Evolutionary conservation across 2,329 filamentous ascomycete species (phyloP), one percentile per base, ranked within the genome.

Genomic region (Cordyceps tenuipes): DNA sequence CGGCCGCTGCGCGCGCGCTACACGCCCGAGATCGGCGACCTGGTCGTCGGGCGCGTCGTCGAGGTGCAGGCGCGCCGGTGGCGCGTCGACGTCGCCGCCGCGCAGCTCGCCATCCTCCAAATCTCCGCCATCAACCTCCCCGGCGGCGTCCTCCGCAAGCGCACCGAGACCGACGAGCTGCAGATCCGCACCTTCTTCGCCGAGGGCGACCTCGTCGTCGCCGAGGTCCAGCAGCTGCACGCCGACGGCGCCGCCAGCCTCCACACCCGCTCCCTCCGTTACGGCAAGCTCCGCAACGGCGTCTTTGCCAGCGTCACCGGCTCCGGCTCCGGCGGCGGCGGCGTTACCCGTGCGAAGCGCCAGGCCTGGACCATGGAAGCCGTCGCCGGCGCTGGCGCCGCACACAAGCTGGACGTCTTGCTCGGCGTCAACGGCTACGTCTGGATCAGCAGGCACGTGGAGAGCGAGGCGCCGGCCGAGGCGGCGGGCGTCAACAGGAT

Each of bases 101-200:
- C 91, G 0, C 85, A 96, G 69, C 86, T 97, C 6, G 93, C 94
- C 3, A 83, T 87, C 51, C 81, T 99, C 10, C 90, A 91, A 19
- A 85, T 99, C 48, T 90, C 86, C 58, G 88, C 89, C 63, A 97
- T 99, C 75, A 99, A 99, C 71, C 79, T 99, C 2, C 94, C 94
- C 0, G 94, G 94, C 60, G 94, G 94, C 39, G 96, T 96, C 64
- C 79, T 97, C 68, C 85, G 94, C 61, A 89, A 93, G 70, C 82
- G 94, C 65, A 99, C 94, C 31, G 92, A 93, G 69, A 95, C 94
- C 17, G 94, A 99, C 73, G 94, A 97, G 77, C 81, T 99, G 68
- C 94, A 97, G 75, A 97, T 99, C 74, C 85, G 94, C 55, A 90
- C 86, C n/a, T 99, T 97, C 75, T 97, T 99, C 76, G 87, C 88